A percentile compares a stretch with the other conserved stretches of the same genome.
Evolutionary conservation across 2,329 filamentous ascomycete species (phyloP).

Genomic region (Alternaria burnsii): DNA sequence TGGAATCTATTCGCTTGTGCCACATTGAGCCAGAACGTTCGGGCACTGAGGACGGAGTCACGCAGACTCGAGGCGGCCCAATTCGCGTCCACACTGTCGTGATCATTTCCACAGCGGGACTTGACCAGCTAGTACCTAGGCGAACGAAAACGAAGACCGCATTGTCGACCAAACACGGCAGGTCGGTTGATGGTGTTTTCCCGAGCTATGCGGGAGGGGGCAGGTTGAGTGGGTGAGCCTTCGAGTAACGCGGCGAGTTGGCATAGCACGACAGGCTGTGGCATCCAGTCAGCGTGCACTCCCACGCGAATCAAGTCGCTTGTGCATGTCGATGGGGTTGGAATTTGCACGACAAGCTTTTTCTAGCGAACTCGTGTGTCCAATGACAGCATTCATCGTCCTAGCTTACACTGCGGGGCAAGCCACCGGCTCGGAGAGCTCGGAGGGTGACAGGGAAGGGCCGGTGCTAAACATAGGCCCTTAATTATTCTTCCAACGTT

Average conservation of each 20-base stretch:
- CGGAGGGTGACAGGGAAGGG: constrained; percentile 34
- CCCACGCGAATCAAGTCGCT: constrained; percentile 40
- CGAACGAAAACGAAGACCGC: constrained; percentile 34
- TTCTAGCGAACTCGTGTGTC: constrained; percentile 30
- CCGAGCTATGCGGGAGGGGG: constrained; percentile 31
- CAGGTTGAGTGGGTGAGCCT: constrained; percentile 19
- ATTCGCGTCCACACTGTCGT: constrained; percentile 37
- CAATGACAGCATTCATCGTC: constrained; percentile 37
- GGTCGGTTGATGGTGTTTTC: constrained; percentile 40
- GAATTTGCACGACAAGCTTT: constrained; percentile 51
- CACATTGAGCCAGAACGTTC: constrained; percentile 29
- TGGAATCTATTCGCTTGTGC: constrained; percentile 34
- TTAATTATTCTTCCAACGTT: constrained; percentile 39
- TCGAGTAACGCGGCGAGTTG: constrained; percentile 41
- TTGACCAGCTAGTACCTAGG: constrained; percentile 32
- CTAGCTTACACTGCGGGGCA: constrained; percentile 33
- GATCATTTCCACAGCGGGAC: constrained; percentile 46
- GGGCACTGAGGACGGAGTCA: constrained; percentile 23
- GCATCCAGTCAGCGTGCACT: constrained; percentile 43
- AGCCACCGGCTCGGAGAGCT: constrained; percentile 31
- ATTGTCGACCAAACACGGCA: constrained; percentile 42
- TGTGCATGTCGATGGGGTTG: constrained; percentile 36
- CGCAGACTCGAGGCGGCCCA: constrained; percentile 32
- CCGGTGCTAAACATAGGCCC: constrained; percentile 42
- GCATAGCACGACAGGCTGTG: constrained; percentile 43